phyloP scores from a whole-genome alignment of 306 rosid species.

The Pterocarpus santalinus region DNA sequence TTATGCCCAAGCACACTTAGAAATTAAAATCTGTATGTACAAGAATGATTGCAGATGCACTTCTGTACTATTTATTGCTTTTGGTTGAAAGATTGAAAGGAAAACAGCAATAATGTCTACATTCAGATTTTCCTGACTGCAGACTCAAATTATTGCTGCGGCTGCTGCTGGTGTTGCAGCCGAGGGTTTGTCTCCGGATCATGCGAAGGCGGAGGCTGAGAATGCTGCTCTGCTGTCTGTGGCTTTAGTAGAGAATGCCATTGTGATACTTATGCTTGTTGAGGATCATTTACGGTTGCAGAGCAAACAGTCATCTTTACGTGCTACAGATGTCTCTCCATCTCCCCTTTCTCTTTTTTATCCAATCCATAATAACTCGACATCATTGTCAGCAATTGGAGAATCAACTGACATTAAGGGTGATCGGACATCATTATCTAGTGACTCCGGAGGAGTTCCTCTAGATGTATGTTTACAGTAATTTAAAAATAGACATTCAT shows the following conservation, averaged over 20 bases:
- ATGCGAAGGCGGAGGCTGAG: slow-evolving; percentile 91
- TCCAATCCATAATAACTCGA: slow-evolving; percentile 61
- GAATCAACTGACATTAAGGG: slow-evolving; percentile 60
- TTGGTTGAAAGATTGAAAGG: slow-evolving; percentile 38
- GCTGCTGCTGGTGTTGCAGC: slow-evolving; percentile 98
- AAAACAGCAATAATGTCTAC: slow-evolving; percentile 51
- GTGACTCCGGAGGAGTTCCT: slow-evolving; percentile 76
- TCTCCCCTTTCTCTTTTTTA: slow-evolving; percentile 85
- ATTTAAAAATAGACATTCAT: slow-evolving; percentile 40
- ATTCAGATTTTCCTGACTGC: slow-evolving; percentile 61
- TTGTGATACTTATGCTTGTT: slow-evolving; percentile 97
- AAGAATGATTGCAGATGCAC: slow-evolving; percentile 24
- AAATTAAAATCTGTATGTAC: slow-evolving; percentile 15
- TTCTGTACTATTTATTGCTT: slow-evolving; percentile 19
- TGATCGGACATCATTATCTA: slow-evolving; percentile 59
- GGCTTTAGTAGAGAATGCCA: slow-evolving; percentile 93
- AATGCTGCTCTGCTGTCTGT: slow-evolving; percentile 94
- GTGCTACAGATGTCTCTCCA: slow-evolving; percentile 65
- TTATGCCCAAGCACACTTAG: slow-evolving; percentile 12
- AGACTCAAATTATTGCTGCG: slow-evolving; percentile 96
- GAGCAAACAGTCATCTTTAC: slow-evolving; percentile 73
- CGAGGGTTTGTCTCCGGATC: slow-evolving; percentile 85
- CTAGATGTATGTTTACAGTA: slow-evolving; percentile 68
- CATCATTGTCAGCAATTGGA: slow-evolving; percentile 47
- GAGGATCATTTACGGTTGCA: slow-evolving; percentile 98